phyloP scores from a whole-genome alignment of 345 rosid species.

The Nephelium lappaceum region DNA sequence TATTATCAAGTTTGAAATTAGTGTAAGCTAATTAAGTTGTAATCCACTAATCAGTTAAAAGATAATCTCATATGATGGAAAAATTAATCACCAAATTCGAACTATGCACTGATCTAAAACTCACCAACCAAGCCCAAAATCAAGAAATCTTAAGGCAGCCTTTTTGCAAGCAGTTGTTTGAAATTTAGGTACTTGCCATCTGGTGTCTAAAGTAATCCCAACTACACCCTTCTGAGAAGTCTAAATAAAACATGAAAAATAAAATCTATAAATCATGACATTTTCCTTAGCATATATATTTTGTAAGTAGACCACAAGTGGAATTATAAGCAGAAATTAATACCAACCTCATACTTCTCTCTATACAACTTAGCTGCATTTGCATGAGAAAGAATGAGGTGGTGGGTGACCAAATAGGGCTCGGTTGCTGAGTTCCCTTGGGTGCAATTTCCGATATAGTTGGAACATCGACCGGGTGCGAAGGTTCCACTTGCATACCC shows the following conservation, averaged over 20 bases:
- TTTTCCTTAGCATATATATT: background rate
- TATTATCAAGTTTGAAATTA: too few relatives aligned
- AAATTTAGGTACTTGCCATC: conserved; percentile 35
- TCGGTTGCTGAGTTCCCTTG: background rate
- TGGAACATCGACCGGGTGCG: too few relatives aligned
- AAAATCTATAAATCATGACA: background rate
- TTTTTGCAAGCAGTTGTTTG: conserved; percentile 16
- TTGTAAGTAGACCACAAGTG: too few relatives aligned
- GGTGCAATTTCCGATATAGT: too few relatives aligned
- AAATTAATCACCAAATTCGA: background rate
- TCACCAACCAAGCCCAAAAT: conserved; percentile 31
- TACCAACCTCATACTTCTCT: conserved; percentile 37
- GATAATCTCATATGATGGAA: too few relatives aligned
- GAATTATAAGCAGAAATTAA: background rate
- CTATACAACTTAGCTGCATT: conserved; percentile 25
- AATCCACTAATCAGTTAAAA: too few relatives aligned
- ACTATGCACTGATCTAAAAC: background rate
- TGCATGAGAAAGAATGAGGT: too few relatives aligned
- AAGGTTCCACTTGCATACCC: too few relatives aligned
- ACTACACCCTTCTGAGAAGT: conserved; percentile 42
- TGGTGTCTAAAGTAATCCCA: conserved; percentile 28
- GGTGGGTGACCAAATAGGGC: too few relatives aligned
- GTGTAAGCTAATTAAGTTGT: too few relatives aligned
- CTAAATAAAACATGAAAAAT: conserved; percentile 12
- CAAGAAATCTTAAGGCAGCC: conserved; percentile 18